Evolutionary conservation across 768 basidiomycete species (phyloP).

Genomic region (Pluteus cervinus): DNA sequence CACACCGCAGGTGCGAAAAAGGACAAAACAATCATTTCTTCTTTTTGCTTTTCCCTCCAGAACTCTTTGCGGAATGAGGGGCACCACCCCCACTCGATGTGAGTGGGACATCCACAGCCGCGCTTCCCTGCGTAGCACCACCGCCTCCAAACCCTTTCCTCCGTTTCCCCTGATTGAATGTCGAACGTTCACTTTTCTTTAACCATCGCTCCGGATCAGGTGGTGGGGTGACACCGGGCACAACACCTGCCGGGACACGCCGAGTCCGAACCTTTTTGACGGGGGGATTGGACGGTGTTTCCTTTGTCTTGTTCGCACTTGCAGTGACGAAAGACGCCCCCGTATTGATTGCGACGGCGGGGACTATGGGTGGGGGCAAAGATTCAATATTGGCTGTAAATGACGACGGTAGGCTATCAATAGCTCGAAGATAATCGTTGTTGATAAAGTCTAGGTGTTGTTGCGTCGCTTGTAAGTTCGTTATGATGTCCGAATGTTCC

Average conservation of each 20-base stretch:
- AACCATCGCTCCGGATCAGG: conserved; percentile 88
- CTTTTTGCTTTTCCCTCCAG: conserved; percentile 60
- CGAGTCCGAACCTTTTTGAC: conserved; percentile 51
- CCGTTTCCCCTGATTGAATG: conserved; percentile 46
- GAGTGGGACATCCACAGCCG: conserved; percentile 30
- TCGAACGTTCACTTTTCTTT: conserved; percentile 77
- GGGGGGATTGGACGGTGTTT: conserved; percentile 25
- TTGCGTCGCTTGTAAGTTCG: conserved; percentile 78
- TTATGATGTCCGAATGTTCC: conserved; percentile 82
- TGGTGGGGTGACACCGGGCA: conserved; percentile 72
- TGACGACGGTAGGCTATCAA: conserved; percentile 53
- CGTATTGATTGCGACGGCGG: conserved; percentile 21
- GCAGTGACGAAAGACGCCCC: conserved; percentile 25
- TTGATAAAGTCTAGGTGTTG: conserved; percentile 81
- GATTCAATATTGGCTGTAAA: conserved; percentile 52
- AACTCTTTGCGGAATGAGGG: conserved; percentile 27
- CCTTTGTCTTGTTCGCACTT: conserved; percentile 20
- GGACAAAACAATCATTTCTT: conserved; percentile 40
- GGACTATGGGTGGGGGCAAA: conserved; percentile 50
- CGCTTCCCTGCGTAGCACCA: conserved; percentile 68
- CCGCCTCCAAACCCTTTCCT: conserved; percentile 45
- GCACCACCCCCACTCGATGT: conserved; percentile 20
- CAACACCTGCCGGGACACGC: conserved; percentile 70
- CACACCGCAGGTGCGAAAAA: conserved; percentile 2
- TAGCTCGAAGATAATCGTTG: conserved; percentile 55